Percentiles rank a stretch among this genome's conserved stretches.
Conservation (phyloP, 1,284 basidiomycete species). For the Pseudozyma pruni region DNA sequence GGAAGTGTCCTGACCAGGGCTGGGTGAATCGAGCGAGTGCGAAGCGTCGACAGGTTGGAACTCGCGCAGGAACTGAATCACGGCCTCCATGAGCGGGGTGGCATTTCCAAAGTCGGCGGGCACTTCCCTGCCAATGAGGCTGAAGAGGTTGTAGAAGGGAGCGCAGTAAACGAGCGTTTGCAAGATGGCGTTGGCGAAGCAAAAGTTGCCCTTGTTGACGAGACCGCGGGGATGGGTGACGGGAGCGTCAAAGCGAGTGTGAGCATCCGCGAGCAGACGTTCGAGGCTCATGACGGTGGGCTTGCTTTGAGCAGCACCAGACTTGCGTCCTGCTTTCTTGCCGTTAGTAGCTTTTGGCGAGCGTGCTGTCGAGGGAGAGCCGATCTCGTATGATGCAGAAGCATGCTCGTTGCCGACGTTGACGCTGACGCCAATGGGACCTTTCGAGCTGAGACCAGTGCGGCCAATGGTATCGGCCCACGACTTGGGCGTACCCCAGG, state of each 20-base stretch:
- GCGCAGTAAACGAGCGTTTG: constrained; percentile 89
- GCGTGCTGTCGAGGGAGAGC: constrained; percentile 22
- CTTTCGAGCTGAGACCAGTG: constrained; percentile 19
- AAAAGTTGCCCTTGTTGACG: constrained; percentile 96
- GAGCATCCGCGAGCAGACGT: constrained; percentile 42
- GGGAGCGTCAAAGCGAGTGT: constrained; percentile 62
- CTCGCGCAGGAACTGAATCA: constrained; percentile 82
- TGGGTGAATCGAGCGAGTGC: constrained; percentile 23
- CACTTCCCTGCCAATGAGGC: constrained; percentile 75
- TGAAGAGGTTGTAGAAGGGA: constrained; percentile 84
- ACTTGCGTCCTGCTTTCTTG: constrained; percentile 30
- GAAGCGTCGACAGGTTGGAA: constrained; percentile 70
- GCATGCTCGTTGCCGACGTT: constrained; percentile 23
- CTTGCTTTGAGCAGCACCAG: constrained; percentile 11
- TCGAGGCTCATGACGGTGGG: constrained; percentile 40
- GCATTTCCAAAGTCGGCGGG: constrained; percentile 71
- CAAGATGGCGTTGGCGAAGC: constrained; percentile 93
- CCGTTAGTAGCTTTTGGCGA: constrained; percentile 32
- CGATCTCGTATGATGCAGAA: constrained; percentile 17
- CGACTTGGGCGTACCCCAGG: constrained; percentile 42
- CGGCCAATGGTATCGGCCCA: constrained; percentile 42
- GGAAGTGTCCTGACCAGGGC: constrained; percentile 13
- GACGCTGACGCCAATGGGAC: constrained; percentile 46
- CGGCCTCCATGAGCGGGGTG: constrained; percentile 84
- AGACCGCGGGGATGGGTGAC: constrained; percentile 80